A percentile compares a stretch with the other conserved stretches of the same genome.
phyloP scores from a whole-genome alignment of 768 basidiomycete genomes.

The Auriculariales sp. region DNA sequence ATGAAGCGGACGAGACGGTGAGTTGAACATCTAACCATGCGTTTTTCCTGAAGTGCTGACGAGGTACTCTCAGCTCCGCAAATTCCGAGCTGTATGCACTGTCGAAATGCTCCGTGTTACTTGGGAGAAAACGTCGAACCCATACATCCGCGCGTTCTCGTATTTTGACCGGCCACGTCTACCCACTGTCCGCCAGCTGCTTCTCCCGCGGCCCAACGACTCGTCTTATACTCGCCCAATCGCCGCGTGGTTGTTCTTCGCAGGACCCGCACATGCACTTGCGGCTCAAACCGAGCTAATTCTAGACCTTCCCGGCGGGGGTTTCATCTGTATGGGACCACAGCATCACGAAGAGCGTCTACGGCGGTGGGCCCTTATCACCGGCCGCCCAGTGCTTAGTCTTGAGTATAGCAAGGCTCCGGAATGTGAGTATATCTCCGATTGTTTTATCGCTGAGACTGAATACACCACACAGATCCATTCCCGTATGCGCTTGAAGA shows the following conservation, averaged over 20 bases:
- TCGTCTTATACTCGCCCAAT: conserved; percentile 75
- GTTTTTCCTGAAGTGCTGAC: not conserved
- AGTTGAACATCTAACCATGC: conserved; percentile 7
- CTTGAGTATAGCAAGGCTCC: conserved; percentile 96
- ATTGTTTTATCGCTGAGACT: not conserved
- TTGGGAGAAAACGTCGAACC: conserved; percentile 95
- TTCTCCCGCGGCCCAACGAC: conserved; percentile 65
- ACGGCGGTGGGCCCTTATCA: conserved; percentile 68
- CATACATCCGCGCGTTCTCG: conserved; percentile 65
- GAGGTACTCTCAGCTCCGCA: conserved; percentile 47
- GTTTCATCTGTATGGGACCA: conserved; percentile 92
- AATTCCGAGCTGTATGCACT: conserved; percentile 84
- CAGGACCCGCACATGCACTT: conserved; percentile 49
- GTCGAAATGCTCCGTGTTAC: conserved; percentile 91
- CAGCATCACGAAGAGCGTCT: conserved; percentile 94
- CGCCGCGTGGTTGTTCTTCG: conserved; percentile 70
- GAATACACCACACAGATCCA: conserved; percentile 44
- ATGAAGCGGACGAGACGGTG: conserved; percentile 93
- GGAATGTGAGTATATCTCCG: conserved; percentile 48
- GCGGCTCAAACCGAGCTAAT: conserved; percentile 63
- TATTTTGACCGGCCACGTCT: conserved; percentile 40
- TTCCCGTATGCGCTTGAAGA: conserved; percentile 96
- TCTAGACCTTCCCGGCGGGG: conserved; percentile 89
- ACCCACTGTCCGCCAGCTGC: conserved; percentile 53
- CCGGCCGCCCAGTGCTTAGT: conserved; percentile 65